These are phyloP conservation scores for Thymus quinquecostatus DNA, from an alignment of 257 asterid species.

Conservation along the genomic window DNA sequence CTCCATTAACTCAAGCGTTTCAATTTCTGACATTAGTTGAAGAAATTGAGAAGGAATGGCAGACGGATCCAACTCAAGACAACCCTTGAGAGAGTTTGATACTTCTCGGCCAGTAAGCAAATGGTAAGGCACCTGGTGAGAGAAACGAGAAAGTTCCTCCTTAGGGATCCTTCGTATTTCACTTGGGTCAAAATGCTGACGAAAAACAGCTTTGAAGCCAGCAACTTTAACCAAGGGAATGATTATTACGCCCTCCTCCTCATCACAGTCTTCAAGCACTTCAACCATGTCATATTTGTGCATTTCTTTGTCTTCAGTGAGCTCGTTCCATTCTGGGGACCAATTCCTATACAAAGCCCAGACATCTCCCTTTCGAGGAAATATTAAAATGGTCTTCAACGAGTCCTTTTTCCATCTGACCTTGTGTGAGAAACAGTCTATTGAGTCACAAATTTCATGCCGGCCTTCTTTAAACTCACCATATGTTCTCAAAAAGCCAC, in stretches of 20 bases:
- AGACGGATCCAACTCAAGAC: slow-evolving; percentile 69
- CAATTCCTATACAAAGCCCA: slow-evolving; percentile 84
- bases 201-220: slow-evolving; percentile 67
- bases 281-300: slow-evolving; percentile 64
- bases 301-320: slow-evolving; percentile 52
- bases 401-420: slow-evolving; percentile 47
- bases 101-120: slow-evolving; percentile 56
- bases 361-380: slow-evolving; percentile 65
- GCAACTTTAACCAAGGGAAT: slow-evolving; percentile 66
- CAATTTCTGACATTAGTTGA: slow-evolving; percentile 45
- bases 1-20: slow-evolving; percentile 44
- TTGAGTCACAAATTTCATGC: slow-evolving; percentile 42
- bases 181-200: slow-evolving; percentile 49
- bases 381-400: slow-evolving; percentile 50
- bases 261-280: slow-evolving; percentile 71
- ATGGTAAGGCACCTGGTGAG: slow-evolving; percentile 72
- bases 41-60: slow-evolving; percentile 61
- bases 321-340: slow-evolving; percentile 77
- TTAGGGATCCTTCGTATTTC: slow-evolving; percentile 60
- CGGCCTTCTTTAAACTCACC: slow-evolving; percentile 58
- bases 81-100: slow-evolving; percentile 48
- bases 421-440: slow-evolving; percentile 62
- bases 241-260: slow-evolving; percentile 57
- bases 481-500: slow-evolving; percentile 53
- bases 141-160: slow-evolving; percentile 68